Evolutionary conservation across 495 filamentous ascomycete species (phyloP).

Genomic region (Usnea hakonensis): DNA sequence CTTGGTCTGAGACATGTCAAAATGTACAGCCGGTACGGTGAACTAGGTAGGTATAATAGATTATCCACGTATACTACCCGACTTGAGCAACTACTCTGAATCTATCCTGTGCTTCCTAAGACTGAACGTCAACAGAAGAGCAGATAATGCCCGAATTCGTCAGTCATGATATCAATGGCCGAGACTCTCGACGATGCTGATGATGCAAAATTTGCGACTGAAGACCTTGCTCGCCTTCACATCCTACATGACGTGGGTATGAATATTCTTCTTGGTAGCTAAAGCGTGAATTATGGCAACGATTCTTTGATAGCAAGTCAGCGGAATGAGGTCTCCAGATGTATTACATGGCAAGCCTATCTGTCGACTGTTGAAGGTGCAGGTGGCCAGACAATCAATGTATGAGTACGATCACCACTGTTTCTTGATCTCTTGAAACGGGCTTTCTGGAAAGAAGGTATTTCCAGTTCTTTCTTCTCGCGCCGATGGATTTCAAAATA

Average conservation of each 20-base stretch:
- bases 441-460: constrained; percentile 2
- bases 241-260: constrained; percentile 10
- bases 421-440: constrained; percentile 11
- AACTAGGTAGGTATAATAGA: too few species aligned
- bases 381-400: constrained; percentile 10
- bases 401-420: constrained; percentile 3
- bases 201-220: constrained; percentile 13
- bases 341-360: constrained; percentile 10
- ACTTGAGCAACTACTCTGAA: neutral
- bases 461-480: constrained; percentile 12
- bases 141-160: neutral
- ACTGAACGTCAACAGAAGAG: neutral
- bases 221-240: constrained; percentile 16
- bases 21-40: too few species aligned
- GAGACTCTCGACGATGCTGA: constrained; percentile 3
- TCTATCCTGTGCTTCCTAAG: neutral
- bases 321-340: constrained; percentile 9
- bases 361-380: constrained; percentile 6
- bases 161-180: neutral
- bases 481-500: too few species aligned
- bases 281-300: constrained; percentile 14
- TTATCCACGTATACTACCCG: too few species aligned
- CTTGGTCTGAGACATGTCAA: too few species aligned
- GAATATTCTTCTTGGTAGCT: constrained; percentile 14
- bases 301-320: constrained; percentile 12